Conservation (phyloP, 805 yeast genomes). For the Jamesozyma piceae region DNA sequence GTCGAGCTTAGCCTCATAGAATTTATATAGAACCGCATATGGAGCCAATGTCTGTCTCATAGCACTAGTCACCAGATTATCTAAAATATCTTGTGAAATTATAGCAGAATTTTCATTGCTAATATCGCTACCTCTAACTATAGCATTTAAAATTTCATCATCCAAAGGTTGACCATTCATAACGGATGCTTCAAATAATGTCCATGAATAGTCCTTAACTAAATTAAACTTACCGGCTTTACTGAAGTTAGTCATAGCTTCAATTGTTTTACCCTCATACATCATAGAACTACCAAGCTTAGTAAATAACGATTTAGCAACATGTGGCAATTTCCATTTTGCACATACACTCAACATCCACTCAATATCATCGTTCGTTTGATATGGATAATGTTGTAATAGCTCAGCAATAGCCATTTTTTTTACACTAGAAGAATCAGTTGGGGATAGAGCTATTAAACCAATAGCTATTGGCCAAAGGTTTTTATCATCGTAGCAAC, state of each 20-base stretch:
- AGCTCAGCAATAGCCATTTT: constrained; percentile 41
- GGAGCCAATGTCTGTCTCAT: constrained; percentile 65
- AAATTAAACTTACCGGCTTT: constrained; percentile 50
- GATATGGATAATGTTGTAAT: constrained; percentile 50
- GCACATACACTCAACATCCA: constrained; percentile 73
- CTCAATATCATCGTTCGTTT: constrained; percentile 67
- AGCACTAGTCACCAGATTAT: constrained; percentile 39
- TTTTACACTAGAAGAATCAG: constrained; percentile 31
- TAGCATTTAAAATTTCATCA: constrained; percentile 47
- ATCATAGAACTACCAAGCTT: constrained; percentile 40
- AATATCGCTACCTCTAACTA: constrained; percentile 33
- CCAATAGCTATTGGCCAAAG: constrained; percentile 67
- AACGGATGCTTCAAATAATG: constrained; percentile 52
- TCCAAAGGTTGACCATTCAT: constrained; percentile 43
- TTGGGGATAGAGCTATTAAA: constrained; percentile 40
- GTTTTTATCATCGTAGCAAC: constrained; percentile 32
- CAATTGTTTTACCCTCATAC: constrained; percentile 48
- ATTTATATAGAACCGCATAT: constrained; percentile 51
- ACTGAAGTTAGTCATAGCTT: constrained; percentile 55
- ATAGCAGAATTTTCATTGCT: constrained; percentile 9
- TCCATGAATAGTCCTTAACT: constrained; percentile 46
- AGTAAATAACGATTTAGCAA: constrained; percentile 47
- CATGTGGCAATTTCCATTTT: constrained; percentile 47
- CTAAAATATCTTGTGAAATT: constrained; percentile 23
- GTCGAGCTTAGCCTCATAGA: constrained; percentile 30